These are phyloP conservation scores for Hyaloscypha finlandica DNA, from an alignment of 495 filamentous ascomycete species.

Conservation along the genomic window DNA sequence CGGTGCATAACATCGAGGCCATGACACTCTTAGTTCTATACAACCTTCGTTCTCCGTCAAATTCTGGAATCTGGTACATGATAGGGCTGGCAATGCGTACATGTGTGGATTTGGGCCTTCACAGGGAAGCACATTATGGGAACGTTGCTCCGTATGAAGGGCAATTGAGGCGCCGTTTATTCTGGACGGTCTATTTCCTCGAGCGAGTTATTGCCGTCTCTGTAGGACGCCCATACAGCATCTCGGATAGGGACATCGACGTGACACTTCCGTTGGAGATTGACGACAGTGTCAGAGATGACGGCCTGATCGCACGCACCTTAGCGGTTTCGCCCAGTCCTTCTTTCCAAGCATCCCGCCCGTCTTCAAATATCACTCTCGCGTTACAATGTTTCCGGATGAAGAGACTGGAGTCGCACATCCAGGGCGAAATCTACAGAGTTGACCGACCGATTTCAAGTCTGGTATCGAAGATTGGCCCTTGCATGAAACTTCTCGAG, in stretches of 20 bases:
- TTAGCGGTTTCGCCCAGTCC: constrained; percentile 37
- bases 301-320: constrained; percentile 35
- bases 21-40: constrained; percentile 57
- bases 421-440: constrained; percentile 57
- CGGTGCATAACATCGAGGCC: constrained; percentile 56
- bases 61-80: constrained; percentile 59
- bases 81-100: constrained; percentile 57
- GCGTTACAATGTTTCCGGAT: constrained; percentile 52
- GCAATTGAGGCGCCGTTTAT: constrained; percentile 51
- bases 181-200: constrained; percentile 57
- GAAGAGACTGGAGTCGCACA: constrained; percentile 53
- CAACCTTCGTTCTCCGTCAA: constrained; percentile 52
- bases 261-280: constrained; percentile 48
- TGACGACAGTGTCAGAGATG: constrained; percentile 46
- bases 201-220: constrained; percentile 53
- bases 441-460: constrained; percentile 50
- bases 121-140: constrained; percentile 50
- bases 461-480: constrained; percentile 50
- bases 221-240: constrained; percentile 52
- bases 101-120: constrained; percentile 54
- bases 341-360: constrained; percentile 36
- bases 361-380: constrained; percentile 42
- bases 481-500: constrained; percentile 50
- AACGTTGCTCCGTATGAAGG: constrained; percentile 48
- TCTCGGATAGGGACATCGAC: constrained; percentile 55